phyloP scores from a whole-genome alignment of 768 basidiomycete genomes.

The Mycena floridula region DNA sequence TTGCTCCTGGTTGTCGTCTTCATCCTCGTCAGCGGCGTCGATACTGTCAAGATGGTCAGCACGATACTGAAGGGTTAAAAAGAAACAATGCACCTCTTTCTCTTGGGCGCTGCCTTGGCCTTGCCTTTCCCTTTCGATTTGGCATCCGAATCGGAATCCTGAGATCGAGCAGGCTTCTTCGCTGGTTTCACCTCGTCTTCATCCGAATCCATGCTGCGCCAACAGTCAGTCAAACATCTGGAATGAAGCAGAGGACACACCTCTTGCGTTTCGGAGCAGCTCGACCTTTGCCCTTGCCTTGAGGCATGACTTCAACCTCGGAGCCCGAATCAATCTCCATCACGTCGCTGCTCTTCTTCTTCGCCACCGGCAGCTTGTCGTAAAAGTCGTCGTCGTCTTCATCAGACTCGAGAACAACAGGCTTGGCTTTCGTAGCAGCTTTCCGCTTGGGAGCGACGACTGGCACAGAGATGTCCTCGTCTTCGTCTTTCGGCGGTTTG shows the following conservation, averaged over 20 bases:
- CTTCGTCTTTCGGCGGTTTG: conserved; percentile 9
- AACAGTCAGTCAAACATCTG: too few relatives aligned
- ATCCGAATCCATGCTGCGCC: background rate
- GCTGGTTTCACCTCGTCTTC: too few relatives aligned
- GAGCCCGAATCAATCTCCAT: conserved; percentile 30
- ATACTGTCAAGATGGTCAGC: conserved; percentile 19
- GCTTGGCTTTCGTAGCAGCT: conserved; percentile 15
- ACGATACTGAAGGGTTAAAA: conserved; percentile 1
- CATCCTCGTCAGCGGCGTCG: conserved; percentile 28
- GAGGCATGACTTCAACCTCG: conserved; percentile 24
- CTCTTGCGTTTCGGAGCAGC: background rate
- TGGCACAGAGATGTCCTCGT: conserved; percentile 3
- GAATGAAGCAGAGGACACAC: background rate
- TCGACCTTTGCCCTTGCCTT: conserved; percentile 20
- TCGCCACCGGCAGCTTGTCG: conserved; percentile 15
- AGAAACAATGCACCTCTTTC: conserved; percentile 52
- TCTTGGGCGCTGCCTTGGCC: conserved; percentile 42
- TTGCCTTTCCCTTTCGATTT: conserved; percentile 39
- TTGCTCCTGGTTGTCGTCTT: conserved; percentile 28
- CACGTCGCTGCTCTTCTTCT: conserved; percentile 10
- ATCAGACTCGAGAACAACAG: conserved; percentile 23
- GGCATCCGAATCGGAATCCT: background rate
- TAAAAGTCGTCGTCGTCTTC: conserved; percentile 15
- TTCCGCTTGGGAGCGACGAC: conserved; percentile 6
- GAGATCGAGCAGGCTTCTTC: background rate